These are phyloP conservation scores for Prototheca stagnorum DNA, from an alignment of 163 green algal species.

Conservation along the genomic window DNA sequence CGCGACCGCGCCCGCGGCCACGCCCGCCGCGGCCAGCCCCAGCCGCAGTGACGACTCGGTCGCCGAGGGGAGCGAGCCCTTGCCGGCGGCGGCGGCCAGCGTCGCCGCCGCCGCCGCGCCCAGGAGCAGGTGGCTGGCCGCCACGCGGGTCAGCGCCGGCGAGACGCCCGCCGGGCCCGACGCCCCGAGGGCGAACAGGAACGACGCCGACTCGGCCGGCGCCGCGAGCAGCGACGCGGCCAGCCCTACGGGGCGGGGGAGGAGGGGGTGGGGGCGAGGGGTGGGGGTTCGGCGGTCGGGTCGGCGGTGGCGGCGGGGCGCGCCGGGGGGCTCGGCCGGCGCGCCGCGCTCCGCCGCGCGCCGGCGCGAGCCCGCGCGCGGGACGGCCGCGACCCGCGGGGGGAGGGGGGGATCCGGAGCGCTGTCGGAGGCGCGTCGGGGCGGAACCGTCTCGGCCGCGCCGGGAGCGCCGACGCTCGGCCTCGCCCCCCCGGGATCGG, in stretches of 20 bases:
- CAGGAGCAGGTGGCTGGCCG: neutral
- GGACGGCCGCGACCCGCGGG: conserved; percentile 7
- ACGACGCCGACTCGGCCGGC: too few species aligned
- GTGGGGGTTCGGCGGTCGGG: too few species aligned
- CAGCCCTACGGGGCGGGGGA: too few species aligned
- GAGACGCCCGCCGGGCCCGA: too few species aligned
- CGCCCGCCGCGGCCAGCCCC: conserved; percentile 12
- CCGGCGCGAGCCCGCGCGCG: neutral
- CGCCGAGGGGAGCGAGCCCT: conserved; percentile 2
- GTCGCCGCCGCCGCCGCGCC: neutral
- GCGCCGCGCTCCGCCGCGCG: too few species aligned
- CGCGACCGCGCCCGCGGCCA: conserved; percentile 4
- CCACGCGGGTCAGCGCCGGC: too few species aligned
- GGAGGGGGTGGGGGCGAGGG: too few species aligned
- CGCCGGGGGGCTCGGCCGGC: too few species aligned
- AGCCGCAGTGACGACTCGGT: conserved; percentile 12
- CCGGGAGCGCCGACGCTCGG: neutral
- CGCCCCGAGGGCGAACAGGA: too few species aligned
- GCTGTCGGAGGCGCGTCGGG: neutral
- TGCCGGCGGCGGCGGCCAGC: conserved; percentile 3
- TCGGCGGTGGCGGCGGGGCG: too few species aligned
- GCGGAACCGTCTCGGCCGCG: neutral
- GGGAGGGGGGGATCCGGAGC: neutral
- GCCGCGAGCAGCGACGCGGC: too few species aligned
- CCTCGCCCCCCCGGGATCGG: neutral